Conservation (phyloP, 2,329 filamentous ascomycete genomes). For the Paracorniculantispora psalliotae region DNA sequence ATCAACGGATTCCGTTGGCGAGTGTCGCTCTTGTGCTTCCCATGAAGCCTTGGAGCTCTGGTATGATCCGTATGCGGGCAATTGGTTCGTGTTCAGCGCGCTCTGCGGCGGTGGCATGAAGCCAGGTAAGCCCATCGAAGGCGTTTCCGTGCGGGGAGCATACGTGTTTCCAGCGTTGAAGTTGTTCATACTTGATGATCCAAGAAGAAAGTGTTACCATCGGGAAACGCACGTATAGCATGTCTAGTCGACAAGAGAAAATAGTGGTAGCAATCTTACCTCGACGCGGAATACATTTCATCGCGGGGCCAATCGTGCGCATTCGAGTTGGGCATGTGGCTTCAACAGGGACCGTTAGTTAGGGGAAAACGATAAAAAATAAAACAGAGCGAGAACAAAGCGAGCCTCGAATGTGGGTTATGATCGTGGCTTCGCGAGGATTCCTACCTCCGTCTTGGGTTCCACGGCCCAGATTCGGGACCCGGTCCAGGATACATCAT, state of each 20-base stretch:
- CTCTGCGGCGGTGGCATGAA: conserved; percentile 41
- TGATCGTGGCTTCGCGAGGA: background rate
- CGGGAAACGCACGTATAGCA: background rate
- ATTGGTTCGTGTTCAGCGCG: conserved; percentile 31
- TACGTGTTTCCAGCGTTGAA: conserved; percentile 10
- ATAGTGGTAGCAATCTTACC: conserved; percentile 7
- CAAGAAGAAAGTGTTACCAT: conserved; percentile 5
- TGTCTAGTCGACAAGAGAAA: background rate
- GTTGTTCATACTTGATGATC: conserved; percentile 5
- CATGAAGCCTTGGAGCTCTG: conserved; percentile 39
- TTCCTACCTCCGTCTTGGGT: conserved; percentile 15
- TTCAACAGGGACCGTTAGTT: background rate
- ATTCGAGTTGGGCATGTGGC: conserved; percentile 2
- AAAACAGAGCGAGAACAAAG: background rate
- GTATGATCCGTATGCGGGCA: conserved; percentile 32
- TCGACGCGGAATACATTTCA: conserved; percentile 12
- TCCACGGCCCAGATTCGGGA: conserved; percentile 12
- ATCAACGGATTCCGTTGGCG: conserved; percentile 54
- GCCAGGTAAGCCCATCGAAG: conserved; percentile 33
- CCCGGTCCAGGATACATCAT: conserved; percentile 12
- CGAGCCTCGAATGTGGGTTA: background rate
- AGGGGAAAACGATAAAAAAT: background rate
- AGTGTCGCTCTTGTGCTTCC: conserved; percentile 48
- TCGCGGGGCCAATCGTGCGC: conserved; percentile 12
- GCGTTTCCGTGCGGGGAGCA: conserved; percentile 32